Evolutionary conservation across 495 filamentous ascomycete species (phyloP), one percentile per base, ranked within the genome.

Genomic region (Penicillium dipodomyicola): DNA sequence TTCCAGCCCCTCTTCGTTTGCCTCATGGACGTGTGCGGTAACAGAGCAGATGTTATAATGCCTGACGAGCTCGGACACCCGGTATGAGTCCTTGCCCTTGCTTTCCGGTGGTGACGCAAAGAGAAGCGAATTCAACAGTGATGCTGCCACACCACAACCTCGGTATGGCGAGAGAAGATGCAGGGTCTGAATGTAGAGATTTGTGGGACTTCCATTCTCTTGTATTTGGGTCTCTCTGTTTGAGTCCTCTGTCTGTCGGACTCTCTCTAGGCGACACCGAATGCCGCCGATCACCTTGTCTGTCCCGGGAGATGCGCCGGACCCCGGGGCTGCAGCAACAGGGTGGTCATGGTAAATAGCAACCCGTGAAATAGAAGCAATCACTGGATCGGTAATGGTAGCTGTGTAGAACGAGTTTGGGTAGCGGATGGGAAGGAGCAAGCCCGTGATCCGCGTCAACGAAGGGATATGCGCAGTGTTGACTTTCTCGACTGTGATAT

Each of bases 1-100:
- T 56, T 82, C 80, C 67, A 95, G 69, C 0, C 83, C 94, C 41
- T 96, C 94, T 11, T 83, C 80, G 66, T 98, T 97, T 56, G 87
- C 85, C 57, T 94, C 90, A 87, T 96, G 97, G 2, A 97, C 94
- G 74, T 98, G 94, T 14, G 94, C 94, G 51, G 89, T 92, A 11
- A 91, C 80, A 14, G 74, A 77, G 33, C 67, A 69, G 20, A 79
- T 75, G 45, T 77, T 74, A 58, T 77, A 78, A 60, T 78, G 75
- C 49, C 67, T 76, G 20, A 73, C 73, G 11, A 87, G 72, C 20
- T 80, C 73, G 41, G 84, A 79, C 19, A 73, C 72, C 4, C 60
- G 70, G 41, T 67, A 64, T 17, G 32, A 37, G 33, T 39, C 52
- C 5, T 22, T 52, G 23, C 29, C 19, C 12, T 55, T 68, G 7